Evolutionary conservation across 2,329 filamentous ascomycete species (phyloP), one percentile per base, ranked within the genome.

Genomic region (Zopfia rhizophila): DNA sequence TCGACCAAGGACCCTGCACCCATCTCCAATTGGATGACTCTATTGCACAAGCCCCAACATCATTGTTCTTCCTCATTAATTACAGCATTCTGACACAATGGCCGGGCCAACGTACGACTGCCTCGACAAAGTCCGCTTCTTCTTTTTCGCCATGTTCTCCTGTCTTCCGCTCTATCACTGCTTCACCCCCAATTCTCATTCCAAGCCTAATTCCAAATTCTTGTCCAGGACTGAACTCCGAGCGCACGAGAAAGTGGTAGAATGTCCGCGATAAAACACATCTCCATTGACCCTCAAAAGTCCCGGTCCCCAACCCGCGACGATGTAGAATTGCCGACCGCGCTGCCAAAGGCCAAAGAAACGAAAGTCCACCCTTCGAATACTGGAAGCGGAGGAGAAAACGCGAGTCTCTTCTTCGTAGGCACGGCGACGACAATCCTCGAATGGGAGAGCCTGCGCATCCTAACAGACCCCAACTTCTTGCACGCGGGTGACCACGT

Each of bases 401-500:
- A 65, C 36, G 77, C 74, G 3, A 77, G 75, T 41, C 56, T 83
- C 30, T 80, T 75, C 66, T 83, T 83, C 58, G 75, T 83, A 29
- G 81, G 81, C 13, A 84, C 77, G 4, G 81, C 82, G 4, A 83
- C 82, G 3, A 83, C 80, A 0, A 72, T 84, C 27, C 66, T 83
- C 29, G 76, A 82, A 62, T 84, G 78, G 78, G 65, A 74, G 48
- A 77, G 76, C 30, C 64, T 81, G 33, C 76, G 80, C 21, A 73
- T 84, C 49, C 74, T 84, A 36, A 84, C 82, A 0, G 81, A 76
- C 45, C 82, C 83, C 7, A 86, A 87, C 66, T 88, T 88, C 67
- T 76, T 88, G 0, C 85, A 86, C 56, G 78, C 79, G 1, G 84
- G 84, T 22, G 83, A 87, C 57, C 82, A 87, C 55, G 83, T 88